Evolutionary conservation across 805 yeast genomes (phyloP).

Genomic region (Cyberlindnera xishuangbannaensis): DNA sequence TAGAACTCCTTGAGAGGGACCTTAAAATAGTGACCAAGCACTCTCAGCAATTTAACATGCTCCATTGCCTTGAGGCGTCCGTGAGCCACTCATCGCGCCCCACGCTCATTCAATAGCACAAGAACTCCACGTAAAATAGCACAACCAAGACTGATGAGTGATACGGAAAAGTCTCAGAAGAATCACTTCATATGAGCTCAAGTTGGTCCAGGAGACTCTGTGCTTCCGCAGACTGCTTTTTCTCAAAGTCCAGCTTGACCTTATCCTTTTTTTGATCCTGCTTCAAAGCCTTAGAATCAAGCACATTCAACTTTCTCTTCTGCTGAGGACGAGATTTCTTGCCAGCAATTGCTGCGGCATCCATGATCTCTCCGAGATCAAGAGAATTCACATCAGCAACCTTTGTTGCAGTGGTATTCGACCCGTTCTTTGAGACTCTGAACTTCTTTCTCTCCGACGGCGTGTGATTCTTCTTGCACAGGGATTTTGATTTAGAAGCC

Average conservation of each 20-base stretch:
- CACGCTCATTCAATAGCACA: too few species aligned
- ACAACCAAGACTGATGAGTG: too few species aligned
- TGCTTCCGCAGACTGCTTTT: conserved; percentile 10
- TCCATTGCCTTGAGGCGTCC: too few species aligned
- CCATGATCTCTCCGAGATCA: conserved; percentile 10
- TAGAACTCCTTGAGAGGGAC: too few species aligned
- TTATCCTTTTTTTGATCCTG: conserved; percentile 11
- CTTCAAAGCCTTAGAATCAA: conserved; percentile 4
- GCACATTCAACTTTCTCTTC: not conserved
- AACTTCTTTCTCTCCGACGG: conserved; percentile 4
- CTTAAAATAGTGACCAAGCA: too few species aligned
- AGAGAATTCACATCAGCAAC: conserved; percentile 11
- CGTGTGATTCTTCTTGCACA: not conserved
- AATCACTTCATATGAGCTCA: conserved; percentile 12
- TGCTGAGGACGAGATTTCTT: too few species aligned
- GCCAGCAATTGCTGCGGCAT: conserved; percentile 9
- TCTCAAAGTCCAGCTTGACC: conserved; percentile 5
- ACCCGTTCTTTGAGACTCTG: conserved; percentile 8
- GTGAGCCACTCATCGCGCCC: too few species aligned
- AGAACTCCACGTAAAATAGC: too few species aligned
- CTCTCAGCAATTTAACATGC: too few species aligned
- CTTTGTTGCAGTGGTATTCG: conserved; percentile 10
- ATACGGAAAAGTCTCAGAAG: too few species aligned
- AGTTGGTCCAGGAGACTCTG: conserved; percentile 11
- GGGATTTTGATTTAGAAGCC: not conserved